Conservation (phyloP, 129 eudicot genomes). For the Oenanthe sinensis region DNA sequence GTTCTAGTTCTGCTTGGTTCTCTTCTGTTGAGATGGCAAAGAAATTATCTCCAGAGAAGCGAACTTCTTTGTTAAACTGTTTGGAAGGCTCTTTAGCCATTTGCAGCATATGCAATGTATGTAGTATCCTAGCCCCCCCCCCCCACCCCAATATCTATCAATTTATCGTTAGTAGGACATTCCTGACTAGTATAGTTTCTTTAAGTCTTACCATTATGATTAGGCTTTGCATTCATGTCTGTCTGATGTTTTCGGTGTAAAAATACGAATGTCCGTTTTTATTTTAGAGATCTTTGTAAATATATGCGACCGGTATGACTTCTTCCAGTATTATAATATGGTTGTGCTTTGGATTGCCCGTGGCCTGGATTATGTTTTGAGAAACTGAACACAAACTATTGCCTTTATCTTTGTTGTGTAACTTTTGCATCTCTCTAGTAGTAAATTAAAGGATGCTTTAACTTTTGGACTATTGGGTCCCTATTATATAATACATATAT, state of each 20-base stretch:
- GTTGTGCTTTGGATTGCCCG: not conserved
- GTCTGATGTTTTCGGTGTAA: not conserved
- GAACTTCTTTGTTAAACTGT: conserved; percentile 57
- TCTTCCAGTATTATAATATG: not conserved
- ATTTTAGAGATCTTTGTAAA: not conserved
- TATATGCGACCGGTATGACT: not conserved
- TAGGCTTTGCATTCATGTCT: not conserved
- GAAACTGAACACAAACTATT: not conserved
- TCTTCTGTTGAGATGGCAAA: conserved; percentile 70
- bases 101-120: conserved; percentile 81
- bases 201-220: not conserved
- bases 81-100: conserved; percentile 78
- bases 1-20: conserved; percentile 46
- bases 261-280: not conserved
- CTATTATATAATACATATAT: not conserved
- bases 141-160: not conserved
- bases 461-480: not conserved
- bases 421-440: not conserved
- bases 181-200: not conserved
- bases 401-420: not conserved
- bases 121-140: conserved; percentile 9
- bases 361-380: not conserved
- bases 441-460: not conserved
- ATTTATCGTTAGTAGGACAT: not conserved
- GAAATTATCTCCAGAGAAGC: conserved; percentile 65